Evolutionary conservation across 1,284 basidiomycete species (phyloP), one percentile per base, ranked within the genome.

Genomic region (Bondarzewia mesenterica): DNA sequence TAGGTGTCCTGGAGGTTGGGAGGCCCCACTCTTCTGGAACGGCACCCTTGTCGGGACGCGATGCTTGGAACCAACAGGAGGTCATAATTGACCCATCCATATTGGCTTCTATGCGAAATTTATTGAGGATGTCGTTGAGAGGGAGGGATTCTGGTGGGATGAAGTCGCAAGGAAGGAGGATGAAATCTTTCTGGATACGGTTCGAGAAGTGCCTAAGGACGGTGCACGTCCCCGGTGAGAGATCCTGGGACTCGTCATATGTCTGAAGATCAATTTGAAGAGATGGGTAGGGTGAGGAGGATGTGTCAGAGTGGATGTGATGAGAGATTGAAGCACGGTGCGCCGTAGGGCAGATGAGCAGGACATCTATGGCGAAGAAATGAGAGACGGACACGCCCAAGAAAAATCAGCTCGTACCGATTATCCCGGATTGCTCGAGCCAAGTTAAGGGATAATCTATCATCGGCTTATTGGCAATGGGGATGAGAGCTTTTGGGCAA

Each of bases 131-230:
- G 0, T 68, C 71, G 25, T 77, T 75, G 18, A 97, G 75, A 5
- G 86, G 73, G 22, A 95, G 73, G 0, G 77, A 68, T 1, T 82
- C 71, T 0, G 90, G 85, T 8, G 92, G 83, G 16, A 93, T 75
- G 48, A 96, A 86, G 65, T 97, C 93, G 63, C 92, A 95, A 2
- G 93, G 88, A 1, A 95, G 74, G n/a, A 97, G 65, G 37, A 96
- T 77, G 63, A 96, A 93, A 65, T 96, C 93, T 58, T 82, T 77
- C 49, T 75, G 70, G 51, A 90, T 88, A 43, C 82, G 79, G 44
- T 60, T 65, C 2, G 85, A 72, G 59, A 89, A 86, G 59, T 86
- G 78, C 38, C 78, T 72, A 47, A 91, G 73, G 32, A 89, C 70
- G 23, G 76, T 71, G 53, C 83, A 84, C 2, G 88, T 89, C 38